phyloP scores from a whole-genome alignment of 176 grass and related monocot species.

The Elaeis guineensis region DNA sequence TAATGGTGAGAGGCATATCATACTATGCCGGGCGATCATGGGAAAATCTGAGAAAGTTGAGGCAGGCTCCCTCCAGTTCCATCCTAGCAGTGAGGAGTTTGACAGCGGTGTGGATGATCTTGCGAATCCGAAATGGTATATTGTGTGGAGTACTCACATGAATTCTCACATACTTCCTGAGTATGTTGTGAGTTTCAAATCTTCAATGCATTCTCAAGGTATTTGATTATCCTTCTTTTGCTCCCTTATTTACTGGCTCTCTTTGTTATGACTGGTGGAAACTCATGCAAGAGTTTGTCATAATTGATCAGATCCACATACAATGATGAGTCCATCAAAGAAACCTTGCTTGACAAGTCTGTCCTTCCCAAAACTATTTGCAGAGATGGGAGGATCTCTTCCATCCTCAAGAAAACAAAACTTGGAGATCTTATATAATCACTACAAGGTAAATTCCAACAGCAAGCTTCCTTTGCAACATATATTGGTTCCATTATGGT shows the following conservation, averaged over 20 bases:
- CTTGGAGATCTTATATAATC: constrained; percentile 33
- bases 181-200: constrained; percentile 78
- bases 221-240: not conserved
- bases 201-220: constrained; percentile 18
- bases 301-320: constrained; percentile 26
- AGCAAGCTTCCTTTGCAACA: not conserved
- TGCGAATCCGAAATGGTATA: constrained; percentile 54
- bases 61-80: constrained; percentile 38
- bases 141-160: constrained; percentile 80
- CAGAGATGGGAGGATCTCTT: constrained; percentile 42
- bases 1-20: constrained; percentile 53
- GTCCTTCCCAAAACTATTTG: constrained; percentile 46
- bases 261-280: too few relatives aligned
- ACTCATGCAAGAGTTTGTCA: not conserved
- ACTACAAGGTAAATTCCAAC: constrained; percentile 45
- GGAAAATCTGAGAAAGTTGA: constrained; percentile 46
- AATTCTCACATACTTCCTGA: constrained; percentile 74
- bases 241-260: not conserved
- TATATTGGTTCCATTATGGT: too few relatives aligned
- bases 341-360: constrained; percentile 11
- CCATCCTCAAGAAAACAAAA: constrained; percentile 14
- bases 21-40: constrained; percentile 72
- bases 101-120: constrained; percentile 71
- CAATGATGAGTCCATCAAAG: constrained; percentile 4
- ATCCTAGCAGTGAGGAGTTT: constrained; percentile 42